Percentiles rank a stretch among this genome's conserved stretches.
These are phyloP conservation scores for Colletotrichum echinochloae DNA, from an alignment of 2,329 filamentous ascomycete species.

Conservation along the genomic window DNA sequence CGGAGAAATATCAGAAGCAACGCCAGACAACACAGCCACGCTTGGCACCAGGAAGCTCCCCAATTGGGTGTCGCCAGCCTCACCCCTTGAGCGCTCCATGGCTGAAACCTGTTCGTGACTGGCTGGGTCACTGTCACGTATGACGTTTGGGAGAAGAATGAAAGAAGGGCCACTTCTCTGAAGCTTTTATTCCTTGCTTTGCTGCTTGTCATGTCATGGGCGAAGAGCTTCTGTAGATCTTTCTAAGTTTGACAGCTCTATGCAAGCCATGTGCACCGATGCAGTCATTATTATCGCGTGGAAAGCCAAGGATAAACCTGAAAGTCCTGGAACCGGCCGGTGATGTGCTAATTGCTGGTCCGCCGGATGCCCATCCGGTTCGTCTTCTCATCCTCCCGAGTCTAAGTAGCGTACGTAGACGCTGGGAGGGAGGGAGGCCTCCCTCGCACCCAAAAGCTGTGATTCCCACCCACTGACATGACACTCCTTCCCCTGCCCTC, in stretches of 20 bases:
- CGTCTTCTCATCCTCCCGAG: conserved; percentile 6
- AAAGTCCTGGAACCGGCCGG: not conserved
- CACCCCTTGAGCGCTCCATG: conserved; percentile 19
- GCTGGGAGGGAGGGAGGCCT: conserved; percentile 20
- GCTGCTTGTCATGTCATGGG: not conserved
- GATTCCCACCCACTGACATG: conserved; percentile 1
- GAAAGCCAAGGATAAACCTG: not conserved
- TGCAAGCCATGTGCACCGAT: no score
- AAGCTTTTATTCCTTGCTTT: not conserved
- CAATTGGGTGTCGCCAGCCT: conserved; percentile 28
- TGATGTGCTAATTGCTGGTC: not conserved
- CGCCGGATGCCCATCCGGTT: not conserved
- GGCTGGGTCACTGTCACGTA: conserved; percentile 20
- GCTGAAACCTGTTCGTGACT: conserved; percentile 37
- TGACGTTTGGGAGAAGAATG: conserved; percentile 29
- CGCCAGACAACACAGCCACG: conserved; percentile 40
- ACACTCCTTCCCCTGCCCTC: not conserved
- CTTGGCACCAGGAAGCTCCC: conserved; percentile 27
- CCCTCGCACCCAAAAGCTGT: conserved; percentile 13
- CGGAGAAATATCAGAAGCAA: conserved; percentile 37
- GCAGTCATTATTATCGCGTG: not conserved
- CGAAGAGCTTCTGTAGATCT: not conserved
- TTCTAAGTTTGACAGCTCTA: no score
- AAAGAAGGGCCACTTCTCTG: not conserved
- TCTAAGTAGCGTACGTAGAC: no score